Percentiles rank a stretch among this genome's conserved stretches.
Conservation (phyloP, 306 rosid species). For the Lablab purpureus region DNA sequence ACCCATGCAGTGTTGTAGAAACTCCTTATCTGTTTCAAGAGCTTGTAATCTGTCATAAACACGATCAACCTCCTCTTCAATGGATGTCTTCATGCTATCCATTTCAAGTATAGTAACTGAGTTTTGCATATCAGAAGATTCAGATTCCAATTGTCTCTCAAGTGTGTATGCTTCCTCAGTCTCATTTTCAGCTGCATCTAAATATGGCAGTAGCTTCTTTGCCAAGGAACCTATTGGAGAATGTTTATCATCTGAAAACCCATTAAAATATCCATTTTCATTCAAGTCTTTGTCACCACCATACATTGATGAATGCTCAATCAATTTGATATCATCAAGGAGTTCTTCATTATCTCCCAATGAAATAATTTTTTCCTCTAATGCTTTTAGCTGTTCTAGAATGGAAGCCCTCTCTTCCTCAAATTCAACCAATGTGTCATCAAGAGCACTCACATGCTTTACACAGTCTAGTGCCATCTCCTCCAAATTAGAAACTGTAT, state of each 20-base stretch:
- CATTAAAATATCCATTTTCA: constrained; percentile 47
- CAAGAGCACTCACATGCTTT: constrained; percentile 64
- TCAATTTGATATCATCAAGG: constrained; percentile 46
- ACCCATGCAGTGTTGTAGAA: constrained; percentile 71
- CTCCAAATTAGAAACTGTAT: constrained; percentile 58
- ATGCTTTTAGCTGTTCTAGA: constrained; percentile 74
- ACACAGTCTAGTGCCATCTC: constrained; percentile 75
- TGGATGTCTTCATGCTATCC: constrained; percentile 51
- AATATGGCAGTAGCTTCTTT: constrained; percentile 71
- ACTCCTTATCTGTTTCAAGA: constrained; percentile 77
- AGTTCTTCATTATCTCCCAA: constrained; percentile 60
- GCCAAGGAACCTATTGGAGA: constrained; percentile 60
- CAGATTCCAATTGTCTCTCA: constrained; percentile 44
- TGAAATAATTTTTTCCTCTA: constrained; percentile 71
- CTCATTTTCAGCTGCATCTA: constrained; percentile 64
- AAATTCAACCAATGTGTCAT: constrained; percentile 67
- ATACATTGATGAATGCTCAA: constrained; percentile 38
- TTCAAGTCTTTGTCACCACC: constrained; percentile 39
- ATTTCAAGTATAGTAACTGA: constrained; percentile 41
- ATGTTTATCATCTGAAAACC: constrained; percentile 43
- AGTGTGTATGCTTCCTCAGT: constrained; percentile 45
- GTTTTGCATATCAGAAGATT: constrained; percentile 48
- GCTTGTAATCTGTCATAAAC: constrained; percentile 82
- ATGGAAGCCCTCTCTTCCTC: constrained; percentile 78
- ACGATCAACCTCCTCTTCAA: constrained; percentile 81